A percentile compares a stretch with the other conserved stretches of the same genome.
Evolutionary conservation across 2,329 filamentous ascomycete genomes (phyloP).

Genomic region (Cladosporium cucumerinum): DNA sequence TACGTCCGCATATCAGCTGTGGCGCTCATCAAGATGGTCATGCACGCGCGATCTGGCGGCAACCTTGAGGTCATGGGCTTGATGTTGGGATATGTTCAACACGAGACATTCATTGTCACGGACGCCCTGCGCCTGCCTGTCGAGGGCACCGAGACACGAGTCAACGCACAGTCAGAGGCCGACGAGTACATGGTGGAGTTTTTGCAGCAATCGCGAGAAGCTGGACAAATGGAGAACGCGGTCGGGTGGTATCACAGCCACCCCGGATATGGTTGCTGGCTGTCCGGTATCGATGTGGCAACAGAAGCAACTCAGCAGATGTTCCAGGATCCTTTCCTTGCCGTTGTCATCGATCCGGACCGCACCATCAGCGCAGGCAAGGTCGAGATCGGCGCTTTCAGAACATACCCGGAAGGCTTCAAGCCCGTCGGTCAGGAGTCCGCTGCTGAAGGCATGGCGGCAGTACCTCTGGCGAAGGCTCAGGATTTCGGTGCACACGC

Average conservation of each 20-base stretch:
- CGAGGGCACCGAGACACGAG: slow-evolving; percentile 95
- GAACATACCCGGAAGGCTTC: slow-evolving; percentile 79
- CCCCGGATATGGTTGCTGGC: slow-evolving; percentile 96
- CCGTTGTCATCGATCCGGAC: slow-evolving; percentile 94
- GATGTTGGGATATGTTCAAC: slow-evolving; percentile 91
- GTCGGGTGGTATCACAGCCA: slow-evolving; percentile 99
- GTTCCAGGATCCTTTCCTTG: slow-evolving; percentile 86
- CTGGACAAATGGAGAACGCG: slow-evolving; percentile 81
- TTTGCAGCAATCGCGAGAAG: slow-evolving; percentile 68
- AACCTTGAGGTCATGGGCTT: slow-evolving; percentile 93
- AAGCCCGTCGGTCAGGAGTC: slow-evolving; percentile 47
- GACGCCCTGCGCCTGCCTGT: slow-evolving; percentile 92
- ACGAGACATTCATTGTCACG: slow-evolving; percentile 84
- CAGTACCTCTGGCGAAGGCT: slow-evolving; percentile 87
- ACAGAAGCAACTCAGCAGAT: slow-evolving; percentile 84
- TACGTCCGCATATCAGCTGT: slow-evolving; percentile 89
- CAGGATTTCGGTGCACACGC: slow-evolving; percentile 94
- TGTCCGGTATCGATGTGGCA: slow-evolving; percentile 89
- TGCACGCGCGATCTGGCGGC: slow-evolving; percentile 95
- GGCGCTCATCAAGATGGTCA: slow-evolving; percentile 96
- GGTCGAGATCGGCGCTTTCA: slow-evolving; percentile 95
- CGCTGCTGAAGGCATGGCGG: slow-evolving; percentile 60
- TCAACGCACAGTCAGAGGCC: slow-evolving; percentile 92
- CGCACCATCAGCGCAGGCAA: slow-evolving; percentile 91
- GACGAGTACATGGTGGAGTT: slow-evolving; percentile 97